A percentile compares a stretch with the other conserved stretches of the same genome.
These are phyloP conservation scores for Cajanus cajan DNA, from an alignment of 306 rosid genomes.

Conservation along the genomic window DNA sequence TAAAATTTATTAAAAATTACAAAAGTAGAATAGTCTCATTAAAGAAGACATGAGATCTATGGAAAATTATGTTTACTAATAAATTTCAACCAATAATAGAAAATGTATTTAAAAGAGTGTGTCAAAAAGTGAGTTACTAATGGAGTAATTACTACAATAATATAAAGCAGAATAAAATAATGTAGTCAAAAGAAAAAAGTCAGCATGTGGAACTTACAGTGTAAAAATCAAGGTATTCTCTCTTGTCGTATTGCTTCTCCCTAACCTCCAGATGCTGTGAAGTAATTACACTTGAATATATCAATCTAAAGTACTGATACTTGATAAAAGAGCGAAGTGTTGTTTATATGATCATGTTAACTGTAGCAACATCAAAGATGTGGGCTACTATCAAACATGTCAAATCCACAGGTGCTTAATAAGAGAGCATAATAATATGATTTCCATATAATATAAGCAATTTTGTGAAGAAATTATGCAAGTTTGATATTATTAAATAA, in stretches of 20 bases:
- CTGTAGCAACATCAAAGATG: neutral
- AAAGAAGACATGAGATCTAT: too few species aligned
- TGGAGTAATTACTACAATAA: too few species aligned
- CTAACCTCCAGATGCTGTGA: slow-evolving; percentile 81
- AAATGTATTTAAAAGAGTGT: too few species aligned
- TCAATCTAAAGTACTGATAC: slow-evolving; percentile 11
- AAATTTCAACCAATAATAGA: too few species aligned
- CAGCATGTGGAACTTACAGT: slow-evolving; percentile 55
- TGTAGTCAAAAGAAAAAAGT: neutral
- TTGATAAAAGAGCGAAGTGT: neutral
- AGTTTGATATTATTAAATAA: neutral
- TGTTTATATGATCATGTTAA: neutral
- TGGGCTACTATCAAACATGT: neutral
- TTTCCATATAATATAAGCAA: neutral
- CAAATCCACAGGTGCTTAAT: neutral
- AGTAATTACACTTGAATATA: slow-evolving; percentile 28
- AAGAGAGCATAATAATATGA: neutral
- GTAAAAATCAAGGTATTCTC: slow-evolving; percentile 73
- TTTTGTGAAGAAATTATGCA: neutral
- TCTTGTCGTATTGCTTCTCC: slow-evolving; percentile 89
- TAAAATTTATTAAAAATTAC: too few species aligned
- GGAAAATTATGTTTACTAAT: too few species aligned
- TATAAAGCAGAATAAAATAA: slow-evolving; percentile 5
- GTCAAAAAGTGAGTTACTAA: too few species aligned
- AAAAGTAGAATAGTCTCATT: too few species aligned